Evolutionary conservation across 306 rosid species (phyloP).

Genomic region (Dalbergia oliveri): DNA sequence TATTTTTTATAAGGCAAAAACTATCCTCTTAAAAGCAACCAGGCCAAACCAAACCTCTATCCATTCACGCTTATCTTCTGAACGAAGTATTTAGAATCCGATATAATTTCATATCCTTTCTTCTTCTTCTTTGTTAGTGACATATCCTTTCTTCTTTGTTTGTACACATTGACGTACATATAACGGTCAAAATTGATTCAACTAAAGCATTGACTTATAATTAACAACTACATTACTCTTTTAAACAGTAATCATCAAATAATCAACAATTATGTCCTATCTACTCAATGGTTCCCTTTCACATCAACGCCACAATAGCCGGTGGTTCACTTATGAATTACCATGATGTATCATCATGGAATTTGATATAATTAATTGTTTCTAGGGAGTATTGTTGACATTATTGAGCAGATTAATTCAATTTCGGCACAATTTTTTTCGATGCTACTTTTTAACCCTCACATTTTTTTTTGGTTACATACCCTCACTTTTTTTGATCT

Average conservation of each 20-base stretch:
- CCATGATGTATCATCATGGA: neutral
- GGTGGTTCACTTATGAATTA: neutral
- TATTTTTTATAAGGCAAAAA: too few species aligned
- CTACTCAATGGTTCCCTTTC: neutral
- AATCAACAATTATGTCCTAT: neutral
- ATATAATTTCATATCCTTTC: neutral
- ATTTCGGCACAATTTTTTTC: too few species aligned
- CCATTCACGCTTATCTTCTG: neutral
- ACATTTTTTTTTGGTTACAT: too few species aligned
- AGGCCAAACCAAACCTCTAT: too few species aligned
- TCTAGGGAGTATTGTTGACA: neutral
- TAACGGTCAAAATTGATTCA: conserved; percentile 5
- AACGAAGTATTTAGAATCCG: neutral
- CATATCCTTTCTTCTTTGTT: neutral
- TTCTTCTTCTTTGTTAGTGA: neutral
- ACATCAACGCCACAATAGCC: neutral
- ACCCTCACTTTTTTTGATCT: too few species aligned
- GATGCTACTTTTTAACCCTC: neutral
- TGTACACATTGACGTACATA: neutral
- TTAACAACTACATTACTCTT: neutral
- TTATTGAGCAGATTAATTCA: neutral
- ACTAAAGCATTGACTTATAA: neutral
- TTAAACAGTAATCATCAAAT: neutral
- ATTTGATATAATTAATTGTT: too few species aligned
- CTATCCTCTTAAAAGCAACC: too few species aligned